phyloP scores from a whole-genome alignment of 345 rosid species.

The Acer yangbiense region DNA sequence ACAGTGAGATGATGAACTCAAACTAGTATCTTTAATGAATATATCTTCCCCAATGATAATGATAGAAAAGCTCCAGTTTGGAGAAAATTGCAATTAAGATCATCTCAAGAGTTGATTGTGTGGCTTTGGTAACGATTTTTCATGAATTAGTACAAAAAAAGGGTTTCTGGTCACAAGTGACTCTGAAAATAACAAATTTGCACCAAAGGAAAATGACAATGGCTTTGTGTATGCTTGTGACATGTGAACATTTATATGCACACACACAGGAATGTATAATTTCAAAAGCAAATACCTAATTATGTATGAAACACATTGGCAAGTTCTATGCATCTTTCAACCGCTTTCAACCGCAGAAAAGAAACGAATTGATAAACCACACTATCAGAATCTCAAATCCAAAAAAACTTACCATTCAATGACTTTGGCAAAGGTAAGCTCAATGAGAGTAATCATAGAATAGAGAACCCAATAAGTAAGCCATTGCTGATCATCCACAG shows the following conservation, averaged over 20 bases:
- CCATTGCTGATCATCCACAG: conserved; percentile 89
- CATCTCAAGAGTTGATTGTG: not conserved
- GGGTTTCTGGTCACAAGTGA: not conserved
- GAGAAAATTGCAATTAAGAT: not conserved
- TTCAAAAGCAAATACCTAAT: not conserved
- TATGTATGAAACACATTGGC: not conserved
- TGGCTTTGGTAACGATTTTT: not conserved
- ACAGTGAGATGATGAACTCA: not conserved
- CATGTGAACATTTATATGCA: not conserved
- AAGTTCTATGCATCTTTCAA: too few species aligned
- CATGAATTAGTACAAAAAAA: not conserved
- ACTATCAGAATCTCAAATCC: not conserved
- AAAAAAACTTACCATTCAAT: conserved; percentile 69
- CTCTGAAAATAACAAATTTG: not conserved
- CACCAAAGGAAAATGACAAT: not conserved
- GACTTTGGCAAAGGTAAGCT: conserved; percentile 86
- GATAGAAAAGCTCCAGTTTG: not conserved
- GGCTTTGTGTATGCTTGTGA: not conserved
- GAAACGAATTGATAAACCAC: not conserved
- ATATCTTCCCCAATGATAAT: not conserved
- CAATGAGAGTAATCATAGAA: conserved; percentile 81
- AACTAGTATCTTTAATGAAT: not conserved
- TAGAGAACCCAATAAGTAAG: conserved; percentile 96
- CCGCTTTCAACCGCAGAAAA: not conserved
- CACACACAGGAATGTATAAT: not conserved